Evolutionary conservation across 225 moss, liverwort and hornwort genomes (phyloP), one percentile per base, ranked within the genome.

Genomic region (Neckera pumila): DNA sequence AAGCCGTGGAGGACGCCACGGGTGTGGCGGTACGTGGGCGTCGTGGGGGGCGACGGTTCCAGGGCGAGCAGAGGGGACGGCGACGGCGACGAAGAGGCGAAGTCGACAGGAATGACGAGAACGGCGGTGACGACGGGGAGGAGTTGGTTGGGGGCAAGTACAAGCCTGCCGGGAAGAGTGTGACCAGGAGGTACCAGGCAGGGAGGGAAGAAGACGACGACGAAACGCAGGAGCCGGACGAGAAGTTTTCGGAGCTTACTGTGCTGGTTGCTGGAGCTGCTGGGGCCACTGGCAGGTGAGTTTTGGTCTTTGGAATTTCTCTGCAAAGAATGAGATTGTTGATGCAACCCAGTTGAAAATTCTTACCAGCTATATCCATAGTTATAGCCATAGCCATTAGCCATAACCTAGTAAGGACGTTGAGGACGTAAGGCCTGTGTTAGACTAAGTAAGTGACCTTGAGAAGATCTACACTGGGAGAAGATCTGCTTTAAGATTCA

Each of bases 251-350:
- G 76, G 96, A 87, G 3, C 74, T 96, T 57, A 97, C 91, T 63
- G 97, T 97, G 45, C 93, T 96, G 43, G 98, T 99, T 27, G 98
- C 96, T 84, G 97, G 98, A 61, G 98, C 96, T 26, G 85, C 95
- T 83, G 98, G 98, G 7, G 94, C 92, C 42, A 97, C 97, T 76
- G 96, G 98, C 89, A 95, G 94, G 97, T 97, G 26, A 20, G 58
- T 17, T 17, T 38, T 27, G 38, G 0, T 27, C 17, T 58, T 38
- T 27, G 38, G 11, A 56, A 79, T 38, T 78, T 16, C 27, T 79
- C 26, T 79, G 79, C 38, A 27, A 58, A 28, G 18, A 59, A 79
- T 40, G 27, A 12, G 40, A 40, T 79, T 40, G 38, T 18, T 58
- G 38, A 17, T 58, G 27, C 4, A 57, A 34, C 38, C 17, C 57